Evolutionary conservation across 148 eudicot species (phyloP).

Genomic region (Cornus florida): DNA sequence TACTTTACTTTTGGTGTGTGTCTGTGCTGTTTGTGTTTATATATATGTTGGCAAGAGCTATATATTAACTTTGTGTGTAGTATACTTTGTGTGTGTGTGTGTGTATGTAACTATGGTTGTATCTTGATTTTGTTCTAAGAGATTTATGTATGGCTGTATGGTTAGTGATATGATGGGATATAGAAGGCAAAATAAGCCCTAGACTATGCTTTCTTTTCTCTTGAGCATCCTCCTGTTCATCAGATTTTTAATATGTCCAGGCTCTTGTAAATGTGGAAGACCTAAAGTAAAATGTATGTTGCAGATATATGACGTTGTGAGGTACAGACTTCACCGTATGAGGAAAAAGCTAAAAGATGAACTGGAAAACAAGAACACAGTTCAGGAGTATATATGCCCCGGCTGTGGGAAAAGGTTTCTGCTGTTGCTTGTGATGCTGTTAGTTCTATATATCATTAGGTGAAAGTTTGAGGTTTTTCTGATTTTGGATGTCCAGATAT

Average conservation of each 20-base stretch:
- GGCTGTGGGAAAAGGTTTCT: constrained; percentile 79
- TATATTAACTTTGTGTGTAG: too few species aligned
- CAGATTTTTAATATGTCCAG: background rate
- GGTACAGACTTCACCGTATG: constrained; percentile 95
- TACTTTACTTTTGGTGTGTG: too few species aligned
- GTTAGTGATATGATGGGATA: background rate
- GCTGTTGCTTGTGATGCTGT: background rate
- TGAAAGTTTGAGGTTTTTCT: constrained; percentile 17
- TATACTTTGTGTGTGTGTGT: background rate
- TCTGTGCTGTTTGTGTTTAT: too few species aligned
- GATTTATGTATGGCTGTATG: background rate
- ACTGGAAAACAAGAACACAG: constrained; percentile 88
- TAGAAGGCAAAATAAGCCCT: background rate
- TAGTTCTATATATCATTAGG: constrained; percentile 10
- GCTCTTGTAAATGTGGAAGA: background rate
- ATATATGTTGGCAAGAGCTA: too few species aligned
- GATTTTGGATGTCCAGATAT: constrained; percentile 58
- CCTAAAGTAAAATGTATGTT: constrained; percentile 13
- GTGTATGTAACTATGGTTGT: background rate
- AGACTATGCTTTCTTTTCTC: background rate
- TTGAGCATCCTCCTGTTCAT: background rate
- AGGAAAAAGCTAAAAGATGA: constrained; percentile 94
- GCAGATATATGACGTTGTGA: constrained; percentile 97
- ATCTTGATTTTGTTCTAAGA: background rate
- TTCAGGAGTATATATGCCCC: constrained; percentile 94